A percentile compares a stretch with the other conserved stretches of the same genome.
Evolutionary conservation across 2,329 filamentous ascomycete species (phyloP).

Genomic region (Volutella citrinella): DNA sequence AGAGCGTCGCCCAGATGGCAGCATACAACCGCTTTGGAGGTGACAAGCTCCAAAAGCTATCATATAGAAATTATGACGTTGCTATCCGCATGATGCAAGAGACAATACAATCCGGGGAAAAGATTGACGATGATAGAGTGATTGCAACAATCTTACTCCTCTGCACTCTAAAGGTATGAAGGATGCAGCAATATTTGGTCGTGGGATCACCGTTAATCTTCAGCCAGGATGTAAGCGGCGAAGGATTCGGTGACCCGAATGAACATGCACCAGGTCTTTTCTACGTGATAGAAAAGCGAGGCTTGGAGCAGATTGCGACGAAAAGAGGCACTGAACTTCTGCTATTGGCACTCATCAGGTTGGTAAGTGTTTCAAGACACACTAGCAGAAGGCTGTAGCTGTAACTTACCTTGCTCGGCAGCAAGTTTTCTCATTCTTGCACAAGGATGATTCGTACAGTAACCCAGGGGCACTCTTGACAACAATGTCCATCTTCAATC

Average conservation of each 20-base stretch:
- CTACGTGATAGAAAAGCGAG: conserved; percentile 30
- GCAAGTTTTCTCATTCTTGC: conserved; percentile 33
- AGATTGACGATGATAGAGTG: conserved; percentile 27
- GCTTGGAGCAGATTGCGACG: conserved; percentile 28
- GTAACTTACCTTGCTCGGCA: conserved; percentile 1
- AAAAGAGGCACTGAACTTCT: conserved; percentile 28
- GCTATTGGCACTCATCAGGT: conserved; percentile 25
- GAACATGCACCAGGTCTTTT: conserved; percentile 33
- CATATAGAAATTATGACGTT: conserved; percentile 27
- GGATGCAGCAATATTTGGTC: neutral
- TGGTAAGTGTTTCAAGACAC: no score
- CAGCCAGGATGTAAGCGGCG: conserved; percentile 30
- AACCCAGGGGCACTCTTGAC: conserved; percentile 29
- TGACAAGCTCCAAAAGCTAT: conserved; percentile 24
- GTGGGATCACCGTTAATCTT: neutral
- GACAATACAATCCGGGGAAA: conserved; percentile 20
- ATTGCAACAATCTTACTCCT: conserved; percentile 29
- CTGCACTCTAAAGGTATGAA: conserved; percentile 29
- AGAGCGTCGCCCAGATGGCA: conserved; percentile 33
- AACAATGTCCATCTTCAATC: conserved; percentile 26
- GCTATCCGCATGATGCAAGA: conserved; percentile 27
- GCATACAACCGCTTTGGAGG: conserved; percentile 31
- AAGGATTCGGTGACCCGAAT: conserved; percentile 23
- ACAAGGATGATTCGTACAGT: conserved; percentile 27
- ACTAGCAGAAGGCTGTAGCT: no score